Evolutionary conservation across 306 rosid species (phyloP), one percentile per base, ranked within the genome.

Genomic region (Sphenostylis stenocarpa): DNA sequence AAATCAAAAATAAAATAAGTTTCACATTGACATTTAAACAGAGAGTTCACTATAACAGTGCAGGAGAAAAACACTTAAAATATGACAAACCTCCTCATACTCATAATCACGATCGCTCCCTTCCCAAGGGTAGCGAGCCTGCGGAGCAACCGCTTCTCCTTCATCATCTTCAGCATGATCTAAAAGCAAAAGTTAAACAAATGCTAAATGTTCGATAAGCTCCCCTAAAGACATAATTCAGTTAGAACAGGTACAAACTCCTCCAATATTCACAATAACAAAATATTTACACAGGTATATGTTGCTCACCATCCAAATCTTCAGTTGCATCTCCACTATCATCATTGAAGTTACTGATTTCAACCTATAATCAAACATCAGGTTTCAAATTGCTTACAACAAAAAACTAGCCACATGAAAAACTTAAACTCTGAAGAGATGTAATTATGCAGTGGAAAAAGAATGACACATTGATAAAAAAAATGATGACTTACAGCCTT

Each of bases 81-180:
- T 20, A 15, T 7, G 47, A 28, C 31, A 61, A 71, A 93, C 99
- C 97, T 95, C 99, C 76, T 92, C 99, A 9, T 95, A 95, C 60
- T 77, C 74, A 87, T 95, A 95, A 79, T 92, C 92, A 13, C 97
- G 92, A 52, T 89, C 97, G 33, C 89, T 95, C 67, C 97, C 97
- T 76, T 90, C 99, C 99, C 97, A 92, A 65, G 99, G 97, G 87
- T 83, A 87, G 33, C 87, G 86, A 33, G 90, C 39, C 19, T 72
- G 88, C 43, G 78, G 71, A 41, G 73, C 33, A 73, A 72, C 49
- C 2, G 23, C 88, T 79, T 88, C 97, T 33, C 76, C 92, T 72
- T 88, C 97, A 12, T 87, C 90, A 43, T 88, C 97, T 43, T 78
- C 95, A n/a, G 76, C 11, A 4, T 41, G 91, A 76, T 89, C 97